Evolutionary conservation across 2,329 filamentous ascomycete genomes (phyloP), one percentile per base, ranked within the genome.

Genomic region (Apiospora saccharicola): DNA sequence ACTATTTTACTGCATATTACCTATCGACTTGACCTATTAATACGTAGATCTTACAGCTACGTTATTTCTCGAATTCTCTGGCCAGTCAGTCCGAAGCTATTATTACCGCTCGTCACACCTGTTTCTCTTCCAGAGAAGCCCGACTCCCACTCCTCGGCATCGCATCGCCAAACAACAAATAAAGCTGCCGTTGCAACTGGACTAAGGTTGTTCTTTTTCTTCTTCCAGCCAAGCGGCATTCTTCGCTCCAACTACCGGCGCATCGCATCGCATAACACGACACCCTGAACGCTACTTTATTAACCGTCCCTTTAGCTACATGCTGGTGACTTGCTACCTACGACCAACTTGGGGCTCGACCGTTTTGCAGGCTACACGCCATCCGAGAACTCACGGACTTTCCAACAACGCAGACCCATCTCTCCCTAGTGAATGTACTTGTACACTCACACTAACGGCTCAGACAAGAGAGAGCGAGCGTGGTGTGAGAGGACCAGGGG

Each of bases 351-450:
- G 57, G 57, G 57, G 34, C 57, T 41, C 57, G 57, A 64, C 57
- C 57, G 57, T 64, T 64, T 64, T 64, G 34, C n/a, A 64, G 57
- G 34, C 57, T 41, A 41, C 57, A 41, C 34, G 57, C 57, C 57
- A 64, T 64, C 57, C 57, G 34, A 64, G 57, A 41, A 64, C 57
- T 64, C 57, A 64, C 57, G 57, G 57, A 64, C 57, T 64, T 64
- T 64, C 30, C 57, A 64, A 22, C 57, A 41, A 64, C 57, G 41
- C 57, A 41, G 57, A 64, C 57, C 57, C 57, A 64, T 64, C 57
- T 41, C 57, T 64, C 57, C 34, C 57, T 64, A 34, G 57, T 34
- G 22, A 41, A 64, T 64, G 57, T 64, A 64, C 57, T 64, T 64
- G 16, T 64, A 64, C 57, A 41, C 57, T 30, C 26, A 8, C 30